Evolutionary conservation across 2,329 filamentous ascomycete genomes (phyloP).

Genomic region (Falciphora oryzae): DNA sequence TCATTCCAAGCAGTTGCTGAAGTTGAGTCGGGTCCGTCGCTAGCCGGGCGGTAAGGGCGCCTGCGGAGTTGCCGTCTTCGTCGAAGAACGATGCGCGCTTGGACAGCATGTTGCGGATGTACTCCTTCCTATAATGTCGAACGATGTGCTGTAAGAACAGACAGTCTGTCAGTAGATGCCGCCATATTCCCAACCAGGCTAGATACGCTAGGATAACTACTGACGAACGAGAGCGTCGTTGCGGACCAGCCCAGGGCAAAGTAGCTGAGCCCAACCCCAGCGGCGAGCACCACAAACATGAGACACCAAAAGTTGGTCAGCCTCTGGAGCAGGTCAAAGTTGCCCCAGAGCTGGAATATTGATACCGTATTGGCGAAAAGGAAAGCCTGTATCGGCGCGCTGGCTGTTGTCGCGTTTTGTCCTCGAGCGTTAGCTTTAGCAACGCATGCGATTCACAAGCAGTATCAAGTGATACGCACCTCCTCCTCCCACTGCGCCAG

Average conservation of each 20-base stretch:
- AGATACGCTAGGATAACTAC: constrained; percentile 12
- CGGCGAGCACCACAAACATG: constrained; percentile 57
- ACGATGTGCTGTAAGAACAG: constrained; percentile 34
- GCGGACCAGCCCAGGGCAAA: constrained; percentile 41
- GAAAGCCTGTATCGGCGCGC: constrained; percentile 41
- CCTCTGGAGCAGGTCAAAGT: constrained; percentile 28
- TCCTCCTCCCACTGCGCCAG: constrained; percentile 32
- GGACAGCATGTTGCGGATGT: constrained; percentile 52
- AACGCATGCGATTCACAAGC: constrained; percentile 15
- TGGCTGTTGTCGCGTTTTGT: constrained; percentile 15
- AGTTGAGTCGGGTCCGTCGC: constrained; percentile 52
- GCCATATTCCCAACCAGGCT: not conserved
- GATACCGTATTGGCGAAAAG: constrained; percentile 49
- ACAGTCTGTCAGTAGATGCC: not conserved
- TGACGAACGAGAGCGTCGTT: constrained; percentile 36
- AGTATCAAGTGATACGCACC: constrained; percentile 30
- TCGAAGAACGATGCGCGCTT: constrained; percentile 58
- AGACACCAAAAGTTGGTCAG: constrained; percentile 54
- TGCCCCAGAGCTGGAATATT: constrained; percentile 36
- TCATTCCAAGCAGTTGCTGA: constrained; percentile 55
- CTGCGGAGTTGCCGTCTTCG: constrained; percentile 51
- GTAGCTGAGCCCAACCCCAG: constrained; percentile 48
- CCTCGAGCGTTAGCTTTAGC: constrained; percentile 21
- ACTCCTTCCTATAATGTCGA: constrained; percentile 50
- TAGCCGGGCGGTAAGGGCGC: constrained; percentile 51